A percentile compares a stretch with the other conserved stretches of the same genome.
phyloP scores from a whole-genome alignment of 257 asterid species.

The Schizonepeta tenuifolia region DNA sequence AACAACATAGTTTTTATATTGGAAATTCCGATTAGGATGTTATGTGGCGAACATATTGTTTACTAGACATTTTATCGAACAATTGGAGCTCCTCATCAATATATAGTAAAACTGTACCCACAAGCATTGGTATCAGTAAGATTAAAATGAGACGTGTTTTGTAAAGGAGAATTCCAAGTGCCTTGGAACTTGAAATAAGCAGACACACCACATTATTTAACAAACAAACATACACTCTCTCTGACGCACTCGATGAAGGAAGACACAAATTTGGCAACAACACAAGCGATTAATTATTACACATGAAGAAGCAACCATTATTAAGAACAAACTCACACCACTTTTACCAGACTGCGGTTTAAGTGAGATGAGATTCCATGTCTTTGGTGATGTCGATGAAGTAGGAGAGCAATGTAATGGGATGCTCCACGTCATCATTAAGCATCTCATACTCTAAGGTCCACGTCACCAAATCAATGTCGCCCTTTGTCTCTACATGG shows the following conservation, averaged over 20 bases:
- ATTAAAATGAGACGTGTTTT: too few species aligned
- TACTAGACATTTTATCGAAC: too few species aligned
- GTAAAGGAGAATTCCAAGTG: too few species aligned
- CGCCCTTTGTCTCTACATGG: neutral
- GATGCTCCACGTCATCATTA: slow-evolving; percentile 19
- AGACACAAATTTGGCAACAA: neutral
- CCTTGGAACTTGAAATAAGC: neutral
- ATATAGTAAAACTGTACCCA: too few species aligned
- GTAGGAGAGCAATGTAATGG: slow-evolving; percentile 9
- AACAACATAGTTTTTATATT: too few species aligned
- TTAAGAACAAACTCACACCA: neutral
- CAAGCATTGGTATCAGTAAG: too few species aligned
- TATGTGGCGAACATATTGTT: too few species aligned
- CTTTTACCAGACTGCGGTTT: too few species aligned
- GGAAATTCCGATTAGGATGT: too few species aligned
- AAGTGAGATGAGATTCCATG: neutral
- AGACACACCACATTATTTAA: neutral
- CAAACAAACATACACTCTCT: neutral
- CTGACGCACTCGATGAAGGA: neutral
- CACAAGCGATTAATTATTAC: neutral
- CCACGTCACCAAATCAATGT: slow-evolving; percentile 21
- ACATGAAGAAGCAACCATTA: neutral
- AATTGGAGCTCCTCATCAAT: too few species aligned
- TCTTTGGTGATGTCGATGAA: slow-evolving; percentile 23
- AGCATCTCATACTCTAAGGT: slow-evolving; percentile 20